Percentiles rank a stretch among this genome's conserved stretches.
These are phyloP conservation scores for Bryoerythrophyllum caledonicum DNA, from an alignment of 225 moss, liverwort and hornwort species.

Conservation along the genomic window DNA sequence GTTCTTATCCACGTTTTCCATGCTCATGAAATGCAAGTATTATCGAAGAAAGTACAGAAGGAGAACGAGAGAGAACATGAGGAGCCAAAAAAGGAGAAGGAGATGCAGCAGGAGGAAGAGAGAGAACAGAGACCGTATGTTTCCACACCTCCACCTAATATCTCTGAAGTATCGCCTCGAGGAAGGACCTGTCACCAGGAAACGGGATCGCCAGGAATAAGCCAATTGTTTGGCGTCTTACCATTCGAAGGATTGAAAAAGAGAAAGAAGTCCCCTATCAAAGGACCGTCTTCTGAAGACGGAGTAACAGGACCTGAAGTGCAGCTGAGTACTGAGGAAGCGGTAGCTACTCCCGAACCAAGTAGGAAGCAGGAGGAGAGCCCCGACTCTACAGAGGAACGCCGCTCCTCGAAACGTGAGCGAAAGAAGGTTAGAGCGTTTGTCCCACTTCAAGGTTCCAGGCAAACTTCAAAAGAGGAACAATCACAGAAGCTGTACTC, in stretches of 20 bases:
- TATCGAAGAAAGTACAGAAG: background rate
- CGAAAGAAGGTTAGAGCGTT: background rate
- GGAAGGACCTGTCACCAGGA: conserved; percentile 16
- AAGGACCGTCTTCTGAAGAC: background rate
- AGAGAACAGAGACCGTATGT: background rate
- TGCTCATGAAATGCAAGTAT: conserved; percentile 14
- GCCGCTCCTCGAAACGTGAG: background rate
- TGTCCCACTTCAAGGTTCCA: background rate
- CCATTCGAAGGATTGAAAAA: background rate
- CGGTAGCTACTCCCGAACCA: background rate
- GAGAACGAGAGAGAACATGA: background rate
- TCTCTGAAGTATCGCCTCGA: background rate
- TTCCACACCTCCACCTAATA: background rate
- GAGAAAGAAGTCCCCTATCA: background rate
- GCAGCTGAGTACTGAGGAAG: background rate
- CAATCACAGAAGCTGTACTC: conserved; percentile 21
- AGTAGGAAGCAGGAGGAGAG: background rate
- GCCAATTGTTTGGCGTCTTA: background rate
- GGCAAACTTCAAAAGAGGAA: background rate
- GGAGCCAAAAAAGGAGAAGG: background rate
- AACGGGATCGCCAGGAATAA: background rate
- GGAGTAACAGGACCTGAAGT: background rate
- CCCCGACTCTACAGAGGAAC: background rate
- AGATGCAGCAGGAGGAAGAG: conserved; percentile 3
- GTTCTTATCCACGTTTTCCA: conserved; percentile 33